Base-by-base conservation (phyloP, 176 grass and related monocot species). In the Eleusine indica region DNA sequence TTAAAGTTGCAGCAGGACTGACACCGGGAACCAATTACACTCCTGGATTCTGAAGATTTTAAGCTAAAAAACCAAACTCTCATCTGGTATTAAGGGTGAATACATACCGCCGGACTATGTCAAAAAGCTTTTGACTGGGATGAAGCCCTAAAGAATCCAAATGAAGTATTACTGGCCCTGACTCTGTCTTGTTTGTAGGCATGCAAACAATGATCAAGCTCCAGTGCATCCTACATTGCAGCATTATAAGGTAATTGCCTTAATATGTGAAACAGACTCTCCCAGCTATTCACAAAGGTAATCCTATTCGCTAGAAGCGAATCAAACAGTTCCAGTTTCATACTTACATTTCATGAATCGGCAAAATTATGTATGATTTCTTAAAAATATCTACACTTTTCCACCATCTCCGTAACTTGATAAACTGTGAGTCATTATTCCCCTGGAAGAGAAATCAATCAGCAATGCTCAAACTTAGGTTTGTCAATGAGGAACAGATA, bases 151-250 rank as follows among this genome's bases (percentile, higher is more conserved):
- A 87, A 60, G 96, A 98, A 73, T 98, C 93, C 83, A 98, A 90
- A 75, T 98, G 96, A 83, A 95, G 84, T 18, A 98, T 75, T 35
- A 78, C 47, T 60, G 96, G 96, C 37, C 93, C 96, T 4, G 78
- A 87, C 73, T 90, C 30, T 60, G 58, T 81, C 74, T 85, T 81
- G 74, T 98, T 84, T 81, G 71, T 72, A 19, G 96, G 93, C 76
- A 95, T 94, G 66, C 86, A 95, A 80, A 98, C 87, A 74, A 98
- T 94, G 65, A 89, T 77, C 87, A 98, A 90, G 80, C 96, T 98
- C 93, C 96, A 98, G 53, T 98, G 96, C 85, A 91, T 35, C 62
- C 96, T 98, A 85, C 83, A 84, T 87, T 84, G 16, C 68, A 84
- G 70, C 29, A 89, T 40, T 65, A 67, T 44, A 75, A 86, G 32